Evolutionary conservation across 1,284 basidiomycete genomes (phyloP).

Genomic region (Apiotrichum laibachii): DNA sequence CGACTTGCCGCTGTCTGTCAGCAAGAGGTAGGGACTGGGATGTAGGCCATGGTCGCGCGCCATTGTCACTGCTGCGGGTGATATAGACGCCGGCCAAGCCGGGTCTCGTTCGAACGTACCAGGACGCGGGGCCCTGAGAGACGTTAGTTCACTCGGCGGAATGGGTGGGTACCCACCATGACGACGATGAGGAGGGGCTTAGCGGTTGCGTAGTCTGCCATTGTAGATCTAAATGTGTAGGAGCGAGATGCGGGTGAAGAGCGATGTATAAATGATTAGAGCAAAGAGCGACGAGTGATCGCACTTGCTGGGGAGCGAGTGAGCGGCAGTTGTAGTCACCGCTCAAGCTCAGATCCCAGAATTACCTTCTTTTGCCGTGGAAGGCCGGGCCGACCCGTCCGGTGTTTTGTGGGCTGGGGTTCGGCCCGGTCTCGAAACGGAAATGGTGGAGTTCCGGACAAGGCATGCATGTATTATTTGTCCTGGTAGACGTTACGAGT

Average conservation of each 20-base stretch:
- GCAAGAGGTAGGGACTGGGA: background rate
- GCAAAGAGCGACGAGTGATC: background rate
- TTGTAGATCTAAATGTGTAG: background rate
- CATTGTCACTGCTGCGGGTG: background rate
- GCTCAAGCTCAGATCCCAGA: background rate
- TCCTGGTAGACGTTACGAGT: too few relatives aligned
- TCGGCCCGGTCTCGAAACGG: background rate
- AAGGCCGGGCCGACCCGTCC: slow-evolving; percentile 6
- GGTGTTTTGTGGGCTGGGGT: background rate
- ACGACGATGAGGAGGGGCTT: slow-evolving; percentile 50
- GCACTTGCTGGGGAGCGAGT: background rate
- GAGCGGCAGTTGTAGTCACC: too few relatives aligned
- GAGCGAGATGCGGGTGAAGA: background rate
- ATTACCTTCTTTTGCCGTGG: slow-evolving; percentile 12
- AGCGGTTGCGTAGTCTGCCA: slow-evolving; percentile 15
- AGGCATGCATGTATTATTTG: too few relatives aligned
- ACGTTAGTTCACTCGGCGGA: slow-evolving; percentile 5
- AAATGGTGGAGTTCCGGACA: too few relatives aligned
- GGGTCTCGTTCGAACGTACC: slow-evolving; percentile 26
- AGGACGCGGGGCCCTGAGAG: slow-evolving; percentile 40
- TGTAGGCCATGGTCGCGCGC: too few relatives aligned
- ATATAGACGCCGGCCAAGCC: too few relatives aligned
- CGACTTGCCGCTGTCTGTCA: slow-evolving; percentile 71
- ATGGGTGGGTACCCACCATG: slow-evolving; percentile 37
- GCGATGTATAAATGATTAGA: background rate